phyloP scores from a whole-genome alignment of 139 green algal species.

The Monoraphidium neglectum region DNA sequence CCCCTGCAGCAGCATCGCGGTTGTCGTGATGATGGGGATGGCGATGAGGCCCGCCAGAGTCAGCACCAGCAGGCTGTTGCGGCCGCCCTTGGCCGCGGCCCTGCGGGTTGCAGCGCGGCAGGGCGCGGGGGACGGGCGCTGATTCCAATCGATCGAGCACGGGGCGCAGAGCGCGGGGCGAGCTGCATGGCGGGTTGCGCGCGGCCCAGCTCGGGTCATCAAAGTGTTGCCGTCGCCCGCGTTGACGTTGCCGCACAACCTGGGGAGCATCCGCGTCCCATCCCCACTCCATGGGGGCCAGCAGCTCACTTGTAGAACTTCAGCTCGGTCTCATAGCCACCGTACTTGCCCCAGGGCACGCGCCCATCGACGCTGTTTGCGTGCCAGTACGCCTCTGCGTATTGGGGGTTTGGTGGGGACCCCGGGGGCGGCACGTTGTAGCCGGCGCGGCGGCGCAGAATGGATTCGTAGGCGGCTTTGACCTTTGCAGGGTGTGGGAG shows the following conservation, averaged over 20 bases:
- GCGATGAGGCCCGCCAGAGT: conserved; percentile 17
- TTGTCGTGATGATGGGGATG: conserved; percentile 15
- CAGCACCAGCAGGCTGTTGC: conserved; percentile 22
- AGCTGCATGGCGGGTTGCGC: too few relatives aligned
- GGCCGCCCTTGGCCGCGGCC: conserved; percentile 9
- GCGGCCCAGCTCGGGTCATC: too few relatives aligned
- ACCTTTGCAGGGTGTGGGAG: too few relatives aligned
- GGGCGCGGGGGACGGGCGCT: too few relatives aligned
- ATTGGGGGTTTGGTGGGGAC: background rate
- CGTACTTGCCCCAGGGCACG: conserved; percentile 28
- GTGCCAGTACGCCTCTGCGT: conserved; percentile 31
- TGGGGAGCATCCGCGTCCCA: too few relatives aligned
- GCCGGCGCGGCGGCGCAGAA: conserved; percentile 19
- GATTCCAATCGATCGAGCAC: too few relatives aligned
- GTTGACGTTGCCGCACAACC: too few relatives aligned
- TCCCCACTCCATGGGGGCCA: too few relatives aligned
- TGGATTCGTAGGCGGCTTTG: conserved; percentile 24
- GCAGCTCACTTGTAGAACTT: conserved; percentile 7
- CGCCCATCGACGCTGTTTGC: conserved; percentile 20
- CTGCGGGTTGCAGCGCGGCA: too few relatives aligned
- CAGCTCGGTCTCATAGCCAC: conserved; percentile 25
- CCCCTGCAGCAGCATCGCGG: conserved; percentile 14
- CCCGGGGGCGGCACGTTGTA: conserved; percentile 23
- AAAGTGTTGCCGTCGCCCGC: too few relatives aligned
- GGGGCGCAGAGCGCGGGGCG: too few relatives aligned